Conservation (phyloP, 2,329 filamentous ascomycete genomes). For the Penicillium sp. region DNA sequence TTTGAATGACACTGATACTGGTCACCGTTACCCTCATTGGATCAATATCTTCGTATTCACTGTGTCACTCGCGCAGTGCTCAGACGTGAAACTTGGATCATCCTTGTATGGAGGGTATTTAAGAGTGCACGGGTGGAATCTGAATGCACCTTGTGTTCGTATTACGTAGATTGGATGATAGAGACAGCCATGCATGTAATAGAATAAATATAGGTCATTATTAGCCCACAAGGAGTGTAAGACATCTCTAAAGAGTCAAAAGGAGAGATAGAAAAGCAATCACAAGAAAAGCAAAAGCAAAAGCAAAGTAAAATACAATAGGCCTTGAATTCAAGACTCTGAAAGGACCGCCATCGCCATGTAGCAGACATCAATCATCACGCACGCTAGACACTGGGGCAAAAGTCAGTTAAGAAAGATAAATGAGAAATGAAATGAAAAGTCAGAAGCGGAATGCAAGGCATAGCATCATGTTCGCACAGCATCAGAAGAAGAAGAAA, state of each 20-base stretch:
- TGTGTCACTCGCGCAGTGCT: not conserved
- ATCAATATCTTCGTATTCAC: not conserved
- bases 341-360: not conserved
- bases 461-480: not conserved
- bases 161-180: not conserved
- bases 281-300: not conserved
- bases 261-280: not conserved
- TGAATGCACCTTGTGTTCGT: not conserved
- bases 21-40: not conserved
- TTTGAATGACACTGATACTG: not conserved
- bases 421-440: not conserved
- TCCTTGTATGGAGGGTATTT: not conserved
- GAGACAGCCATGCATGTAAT: not conserved
- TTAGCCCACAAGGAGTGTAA: not conserved
- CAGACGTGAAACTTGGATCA: not conserved
- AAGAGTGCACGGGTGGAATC: not conserved
- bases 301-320: not conserved
- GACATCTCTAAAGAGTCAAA: not conserved
- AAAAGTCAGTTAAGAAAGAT: not conserved
- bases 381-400: not conserved
- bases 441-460: not conserved
- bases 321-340: not conserved
- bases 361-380: not conserved
- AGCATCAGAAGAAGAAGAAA: not conserved
- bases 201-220: not conserved